A percentile compares a stretch with the other conserved stretches of the same genome.
Conservation (phyloP, 108 stramenopile species). For the Chaetoceros tenuissimus region DNA sequence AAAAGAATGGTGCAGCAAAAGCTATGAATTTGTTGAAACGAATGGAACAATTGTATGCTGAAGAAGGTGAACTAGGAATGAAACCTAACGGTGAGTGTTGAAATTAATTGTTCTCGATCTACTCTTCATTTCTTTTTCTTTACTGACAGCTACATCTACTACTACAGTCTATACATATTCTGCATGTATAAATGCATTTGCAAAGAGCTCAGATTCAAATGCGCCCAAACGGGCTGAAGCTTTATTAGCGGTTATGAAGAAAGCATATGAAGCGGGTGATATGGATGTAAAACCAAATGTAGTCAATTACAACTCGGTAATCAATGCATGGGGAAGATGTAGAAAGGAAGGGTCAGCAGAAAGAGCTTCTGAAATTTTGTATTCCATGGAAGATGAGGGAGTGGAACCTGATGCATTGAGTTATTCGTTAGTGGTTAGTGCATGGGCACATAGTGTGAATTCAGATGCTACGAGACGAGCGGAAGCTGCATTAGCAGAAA, state of each 20-base stretch:
- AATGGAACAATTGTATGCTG: slow-evolving; percentile 23
- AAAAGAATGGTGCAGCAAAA: slow-evolving; percentile 63
- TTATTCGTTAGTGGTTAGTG: slow-evolving; percentile 49
- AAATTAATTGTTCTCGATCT: background rate
- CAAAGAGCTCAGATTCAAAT: slow-evolving; percentile 22
- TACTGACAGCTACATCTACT: too few relatives aligned
- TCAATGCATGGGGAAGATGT: slow-evolving; percentile 25
- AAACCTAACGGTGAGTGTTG: background rate
- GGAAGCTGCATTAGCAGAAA: slow-evolving; percentile 22
- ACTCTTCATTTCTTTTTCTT: background rate
- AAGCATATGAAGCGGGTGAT: slow-evolving; percentile 39
- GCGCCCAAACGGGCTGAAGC: slow-evolving; percentile 17
- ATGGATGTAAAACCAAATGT: slow-evolving; percentile 50
- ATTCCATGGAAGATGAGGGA: slow-evolving; percentile 33
- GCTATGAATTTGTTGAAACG: slow-evolving; percentile 67
- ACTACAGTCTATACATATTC: slow-evolving; percentile 25
- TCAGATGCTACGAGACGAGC: slow-evolving; percentile 20
- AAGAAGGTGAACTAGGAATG: background rate
- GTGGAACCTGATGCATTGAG: slow-evolving; percentile 63
- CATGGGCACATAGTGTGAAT: slow-evolving; percentile 33
- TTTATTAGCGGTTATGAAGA: slow-evolving; percentile 33
- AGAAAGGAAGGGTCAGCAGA: slow-evolving; percentile 11
- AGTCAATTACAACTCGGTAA: slow-evolving; percentile 42
- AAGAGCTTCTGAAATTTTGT: slow-evolving; percentile 17
- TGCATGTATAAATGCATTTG: slow-evolving; percentile 44